Conservation (phyloP, 352 stramenopile species). For the Blastocystis sp. region DNA sequence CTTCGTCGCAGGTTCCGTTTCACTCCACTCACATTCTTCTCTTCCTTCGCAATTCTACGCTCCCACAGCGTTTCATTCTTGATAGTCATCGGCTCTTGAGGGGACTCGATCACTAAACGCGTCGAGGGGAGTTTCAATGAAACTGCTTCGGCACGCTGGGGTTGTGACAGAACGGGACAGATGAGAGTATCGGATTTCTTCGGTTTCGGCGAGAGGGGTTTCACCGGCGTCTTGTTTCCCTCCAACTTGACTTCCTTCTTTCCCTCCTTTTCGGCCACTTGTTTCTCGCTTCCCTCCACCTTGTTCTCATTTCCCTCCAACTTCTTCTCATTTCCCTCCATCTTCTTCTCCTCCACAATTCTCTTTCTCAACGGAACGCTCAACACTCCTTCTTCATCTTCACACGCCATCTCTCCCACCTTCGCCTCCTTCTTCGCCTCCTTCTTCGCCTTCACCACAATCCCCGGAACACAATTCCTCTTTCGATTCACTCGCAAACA, state of each 20-base stretch:
- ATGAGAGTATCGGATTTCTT: too few species aligned
- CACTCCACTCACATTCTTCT: not conserved
- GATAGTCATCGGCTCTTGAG: not conserved
- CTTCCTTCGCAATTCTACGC: not conserved
- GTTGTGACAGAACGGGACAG: not conserved
- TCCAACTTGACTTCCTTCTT: not conserved
- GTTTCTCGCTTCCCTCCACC: not conserved
- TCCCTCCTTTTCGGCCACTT: not conserved
- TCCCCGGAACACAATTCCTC: not conserved
- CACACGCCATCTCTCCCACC: not conserved
- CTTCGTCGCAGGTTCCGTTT: not conserved
- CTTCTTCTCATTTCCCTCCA: not conserved
- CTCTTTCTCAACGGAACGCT: not conserved
- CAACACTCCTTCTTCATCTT: not conserved
- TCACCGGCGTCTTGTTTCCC: not conserved
- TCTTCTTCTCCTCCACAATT: not conserved
- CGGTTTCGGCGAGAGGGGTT: too few species aligned
- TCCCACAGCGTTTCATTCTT: not conserved
- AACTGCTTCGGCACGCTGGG: not conserved
- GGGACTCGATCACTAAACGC: not conserved
- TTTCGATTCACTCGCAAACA: not conserved
- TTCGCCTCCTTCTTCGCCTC: not conserved
- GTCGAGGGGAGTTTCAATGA: not conserved
- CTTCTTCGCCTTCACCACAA: not conserved
- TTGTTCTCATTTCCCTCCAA: constrained; percentile 16